A percentile compares a stretch with the other conserved stretches of the same genome.
Conservation (phyloP, 176 grass and related monocot species). For the Saccharum officinarum region DNA sequence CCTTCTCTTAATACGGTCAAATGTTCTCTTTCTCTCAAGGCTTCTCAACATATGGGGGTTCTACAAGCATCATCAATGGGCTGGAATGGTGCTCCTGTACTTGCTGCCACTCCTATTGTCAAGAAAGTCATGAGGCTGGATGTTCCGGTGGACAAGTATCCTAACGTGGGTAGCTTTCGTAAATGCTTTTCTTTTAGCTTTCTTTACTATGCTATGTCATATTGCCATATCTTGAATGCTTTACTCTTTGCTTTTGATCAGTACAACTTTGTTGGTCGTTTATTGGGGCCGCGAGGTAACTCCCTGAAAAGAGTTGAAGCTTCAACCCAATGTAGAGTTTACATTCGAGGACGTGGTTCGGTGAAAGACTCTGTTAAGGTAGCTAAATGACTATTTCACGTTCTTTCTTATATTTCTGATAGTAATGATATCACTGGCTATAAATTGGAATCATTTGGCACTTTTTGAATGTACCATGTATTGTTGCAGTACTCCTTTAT, state of each 20-base stretch:
- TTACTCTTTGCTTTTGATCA: slow-evolving; percentile 40
- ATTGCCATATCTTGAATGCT: slow-evolving; percentile 25
- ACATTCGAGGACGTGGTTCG: slow-evolving; percentile 89
- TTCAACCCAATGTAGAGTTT: slow-evolving; percentile 95
- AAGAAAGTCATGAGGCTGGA: slow-evolving; percentile 97
- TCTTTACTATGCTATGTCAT: background rate
- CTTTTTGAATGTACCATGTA: background rate
- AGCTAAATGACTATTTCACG: slow-evolving; percentile 30
- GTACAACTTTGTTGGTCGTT: slow-evolving; percentile 98
- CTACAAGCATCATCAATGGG: slow-evolving; percentile 63
- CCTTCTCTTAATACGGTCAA: slow-evolving; percentile 26
- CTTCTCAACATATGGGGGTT: slow-evolving; percentile 58
- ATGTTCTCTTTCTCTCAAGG: slow-evolving; percentile 43
- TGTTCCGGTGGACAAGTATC: slow-evolving; percentile 93
- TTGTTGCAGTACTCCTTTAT: slow-evolving; percentile 13
- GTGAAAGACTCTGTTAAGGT: slow-evolving; percentile 98
- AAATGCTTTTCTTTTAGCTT: slow-evolving; percentile 30
- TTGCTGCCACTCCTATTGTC: slow-evolving; percentile 56
- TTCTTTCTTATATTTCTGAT: slow-evolving; percentile 7
- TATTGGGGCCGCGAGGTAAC: slow-evolving; percentile 93
- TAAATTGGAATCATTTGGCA: slow-evolving; percentile 6
- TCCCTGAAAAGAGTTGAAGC: slow-evolving; percentile 99
- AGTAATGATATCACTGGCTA: background rate
- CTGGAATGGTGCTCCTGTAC: slow-evolving; percentile 70
- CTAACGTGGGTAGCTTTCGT: slow-evolving; percentile 54